A percentile compares a stretch with the other conserved stretches of the same genome.
These are phyloP conservation scores for Prunus mume DNA, from an alignment of 306 rosid genomes.

Conservation along the genomic window DNA sequence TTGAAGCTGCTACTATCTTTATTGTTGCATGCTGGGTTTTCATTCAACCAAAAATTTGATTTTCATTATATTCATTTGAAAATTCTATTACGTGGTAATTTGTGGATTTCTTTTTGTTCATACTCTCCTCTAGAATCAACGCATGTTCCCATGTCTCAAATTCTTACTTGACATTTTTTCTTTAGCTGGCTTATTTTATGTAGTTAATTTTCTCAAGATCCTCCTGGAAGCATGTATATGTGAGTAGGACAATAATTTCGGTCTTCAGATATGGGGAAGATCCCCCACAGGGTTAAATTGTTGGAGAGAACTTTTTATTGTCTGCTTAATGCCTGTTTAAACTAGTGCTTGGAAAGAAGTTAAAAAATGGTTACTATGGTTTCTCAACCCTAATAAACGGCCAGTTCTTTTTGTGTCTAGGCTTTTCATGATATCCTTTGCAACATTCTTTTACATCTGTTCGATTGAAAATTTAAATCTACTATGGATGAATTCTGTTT, in stretches of 20 bases:
- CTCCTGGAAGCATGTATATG: neutral
- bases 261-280: slow-evolving; percentile 6
- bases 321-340: neutral
- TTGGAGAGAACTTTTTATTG: neutral
- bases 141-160: neutral
- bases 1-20: slow-evolving; percentile 1
- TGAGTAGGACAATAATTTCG: neutral
- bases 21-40: neutral
- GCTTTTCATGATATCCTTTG: neutral
- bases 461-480: neutral
- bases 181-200: neutral
- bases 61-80: neutral
- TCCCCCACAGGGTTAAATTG: neutral
- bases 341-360: slow-evolving; percentile 7
- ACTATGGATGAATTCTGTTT: neutral
- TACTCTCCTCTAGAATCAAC: neutral
- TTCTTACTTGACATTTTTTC: neutral
- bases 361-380: neutral
- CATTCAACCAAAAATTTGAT: neutral
- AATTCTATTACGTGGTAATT: neutral
- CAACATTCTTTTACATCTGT: neutral
- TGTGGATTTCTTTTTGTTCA: neutral
- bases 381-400: neutral
- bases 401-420: neutral
- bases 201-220: neutral